phyloP scores from a whole-genome alignment of 2,329 filamentous ascomycete genomes.

The Apiospora koreana region DNA sequence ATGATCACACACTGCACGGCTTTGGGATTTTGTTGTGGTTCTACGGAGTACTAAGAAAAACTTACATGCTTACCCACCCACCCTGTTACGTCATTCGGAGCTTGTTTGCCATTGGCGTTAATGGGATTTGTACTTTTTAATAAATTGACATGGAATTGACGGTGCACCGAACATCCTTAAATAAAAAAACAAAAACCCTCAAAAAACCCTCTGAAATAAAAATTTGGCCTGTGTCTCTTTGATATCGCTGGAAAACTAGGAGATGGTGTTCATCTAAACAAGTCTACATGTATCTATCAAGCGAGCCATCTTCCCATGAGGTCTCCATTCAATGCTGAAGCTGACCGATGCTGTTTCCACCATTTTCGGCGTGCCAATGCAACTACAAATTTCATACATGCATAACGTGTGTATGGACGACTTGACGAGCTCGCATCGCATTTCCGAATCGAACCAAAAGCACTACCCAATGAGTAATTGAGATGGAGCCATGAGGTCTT shows the following conservation, averaged over 20 bases:
- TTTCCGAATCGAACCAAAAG: background rate
- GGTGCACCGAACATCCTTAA: background rate
- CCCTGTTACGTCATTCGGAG: background rate
- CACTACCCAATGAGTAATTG: background rate
- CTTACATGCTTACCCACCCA: background rate
- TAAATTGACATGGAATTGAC: background rate
- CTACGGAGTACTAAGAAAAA: background rate
- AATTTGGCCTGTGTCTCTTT: background rate
- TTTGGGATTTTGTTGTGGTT: background rate
- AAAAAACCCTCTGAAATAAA: background rate
- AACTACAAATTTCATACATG: background rate
- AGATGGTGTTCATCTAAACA: background rate
- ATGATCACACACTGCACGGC: slow-evolving; percentile 5
- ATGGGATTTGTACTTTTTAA: background rate
- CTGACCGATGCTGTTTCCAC: background rate
- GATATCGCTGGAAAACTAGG: background rate
- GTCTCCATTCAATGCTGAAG: background rate
- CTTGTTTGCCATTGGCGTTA: background rate
- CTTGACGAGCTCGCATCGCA: background rate
- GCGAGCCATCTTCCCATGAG: background rate
- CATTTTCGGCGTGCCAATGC: background rate
- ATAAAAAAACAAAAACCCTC: too few species aligned
- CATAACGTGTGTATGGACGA: background rate
- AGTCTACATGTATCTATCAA: background rate
- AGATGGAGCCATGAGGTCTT: background rate